phyloP scores from a whole-genome alignment of 2,329 filamentous ascomycete species.

The Colletotrichum filicis region DNA sequence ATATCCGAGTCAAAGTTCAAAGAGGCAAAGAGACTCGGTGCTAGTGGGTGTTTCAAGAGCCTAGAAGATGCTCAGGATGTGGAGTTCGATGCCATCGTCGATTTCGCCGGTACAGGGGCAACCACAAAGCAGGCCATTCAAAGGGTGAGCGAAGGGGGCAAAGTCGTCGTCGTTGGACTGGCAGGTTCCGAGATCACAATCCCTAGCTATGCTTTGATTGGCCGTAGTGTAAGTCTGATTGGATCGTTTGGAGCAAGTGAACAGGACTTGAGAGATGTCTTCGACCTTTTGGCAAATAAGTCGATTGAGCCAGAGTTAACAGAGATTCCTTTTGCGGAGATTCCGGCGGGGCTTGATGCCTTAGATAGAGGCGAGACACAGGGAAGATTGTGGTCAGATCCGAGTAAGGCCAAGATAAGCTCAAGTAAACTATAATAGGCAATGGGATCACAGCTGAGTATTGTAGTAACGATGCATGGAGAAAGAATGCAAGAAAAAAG shows the following conservation, averaged over 20 bases:
- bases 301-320: not conserved
- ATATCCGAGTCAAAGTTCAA: slow-evolving; percentile 6
- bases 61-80: not conserved
- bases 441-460: too few species aligned
- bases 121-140: not conserved
- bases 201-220: not conserved
- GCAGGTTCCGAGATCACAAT: not conserved
- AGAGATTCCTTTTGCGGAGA: slow-evolving; percentile 16
- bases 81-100: slow-evolving; percentile 6
- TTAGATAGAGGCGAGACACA: not conserved
- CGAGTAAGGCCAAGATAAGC: not conserved
- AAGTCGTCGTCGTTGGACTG: slow-evolving; percentile 19
- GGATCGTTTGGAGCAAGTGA: slow-evolving; percentile 16
- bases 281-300: not conserved
- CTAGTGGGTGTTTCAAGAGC: not conserved
- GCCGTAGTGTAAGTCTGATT: not conserved
- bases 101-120: slow-evolving; percentile 2
- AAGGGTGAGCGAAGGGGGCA: slow-evolving; percentile 10
- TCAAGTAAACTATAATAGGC: not conserved
- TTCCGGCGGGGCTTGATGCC: not conserved
- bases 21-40: not conserved
- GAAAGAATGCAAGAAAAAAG: not conserved
- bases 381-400: slow-evolving; percentile 2
- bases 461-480: not conserved
- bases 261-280: slow-evolving; percentile 13